These are phyloP conservation scores for Byssochlamys sp. DNA, from an alignment of 2,329 filamentous ascomycete genomes.

Conservation along the genomic window DNA sequence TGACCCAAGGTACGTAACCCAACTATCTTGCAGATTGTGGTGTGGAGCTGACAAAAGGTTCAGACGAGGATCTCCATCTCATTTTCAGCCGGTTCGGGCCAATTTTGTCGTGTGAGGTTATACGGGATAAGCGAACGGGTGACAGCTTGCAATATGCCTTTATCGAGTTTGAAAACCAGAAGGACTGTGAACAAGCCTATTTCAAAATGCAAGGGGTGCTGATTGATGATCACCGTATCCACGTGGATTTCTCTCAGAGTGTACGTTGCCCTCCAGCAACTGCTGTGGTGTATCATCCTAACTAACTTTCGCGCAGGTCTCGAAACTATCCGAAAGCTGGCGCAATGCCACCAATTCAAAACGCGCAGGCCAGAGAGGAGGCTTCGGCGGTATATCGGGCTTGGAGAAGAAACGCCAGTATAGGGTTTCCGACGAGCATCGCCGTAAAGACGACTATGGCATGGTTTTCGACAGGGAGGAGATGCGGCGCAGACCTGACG, in stretches of 20 bases:
- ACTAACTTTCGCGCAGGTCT: constrained; percentile 37
- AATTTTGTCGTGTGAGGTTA: constrained; percentile 91
- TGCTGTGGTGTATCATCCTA: constrained; percentile 3
- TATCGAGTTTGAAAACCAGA: constrained; percentile 89
- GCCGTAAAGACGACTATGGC: constrained; percentile 49
- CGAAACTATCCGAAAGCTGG: constrained; percentile 81
- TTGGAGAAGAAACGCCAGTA: constrained; percentile 90
- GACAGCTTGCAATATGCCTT: constrained; percentile 97
- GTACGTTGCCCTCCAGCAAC: constrained; percentile 42
- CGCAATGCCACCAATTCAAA: constrained; percentile 75
- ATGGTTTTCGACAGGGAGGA: constrained; percentile 75
- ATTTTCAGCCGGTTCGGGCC: constrained; percentile 96
- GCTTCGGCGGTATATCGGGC: constrained; percentile 81
- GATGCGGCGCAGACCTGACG: constrained; percentile 39
- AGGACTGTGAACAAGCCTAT: constrained; percentile 86
- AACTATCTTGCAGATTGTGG: not conserved
- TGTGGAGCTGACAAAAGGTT: constrained; percentile 8
- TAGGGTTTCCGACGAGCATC: constrained; percentile 51
- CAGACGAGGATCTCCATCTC: constrained; percentile 81
- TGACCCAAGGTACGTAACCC: constrained; percentile 56
- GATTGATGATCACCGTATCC: constrained; percentile 93
- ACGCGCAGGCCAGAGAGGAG: constrained; percentile 56
- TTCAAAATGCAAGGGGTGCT: constrained; percentile 98
- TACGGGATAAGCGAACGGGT: constrained; percentile 83
- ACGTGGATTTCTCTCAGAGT: constrained; percentile 97